Conservation (phyloP, 1,139 yeast genomes). For the Pichia sp. region DNA sequence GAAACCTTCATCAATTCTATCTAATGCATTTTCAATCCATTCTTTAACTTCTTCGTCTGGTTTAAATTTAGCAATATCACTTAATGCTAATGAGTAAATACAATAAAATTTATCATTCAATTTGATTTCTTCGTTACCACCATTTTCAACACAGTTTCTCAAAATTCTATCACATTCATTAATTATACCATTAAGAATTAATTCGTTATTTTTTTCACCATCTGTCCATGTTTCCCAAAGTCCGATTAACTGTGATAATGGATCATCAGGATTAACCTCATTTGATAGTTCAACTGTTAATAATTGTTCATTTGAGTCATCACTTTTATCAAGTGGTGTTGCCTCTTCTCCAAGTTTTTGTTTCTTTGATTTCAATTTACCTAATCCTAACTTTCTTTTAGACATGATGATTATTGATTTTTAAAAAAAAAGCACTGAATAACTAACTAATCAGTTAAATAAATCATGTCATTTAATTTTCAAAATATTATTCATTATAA, state of each 20-base stretch:
- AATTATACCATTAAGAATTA: conserved; percentile 73
- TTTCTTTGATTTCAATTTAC: conserved; percentile 55
- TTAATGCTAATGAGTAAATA: conserved; percentile 66
- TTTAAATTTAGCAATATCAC: conserved; percentile 57
- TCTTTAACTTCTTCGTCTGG: conserved; percentile 26
- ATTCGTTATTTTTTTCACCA: conserved; percentile 53
- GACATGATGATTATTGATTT: background rate
- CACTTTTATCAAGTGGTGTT: conserved; percentile 3
- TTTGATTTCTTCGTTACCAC: conserved; percentile 26
- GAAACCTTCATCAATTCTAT: conserved; percentile 59
- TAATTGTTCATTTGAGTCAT: conserved; percentile 30
- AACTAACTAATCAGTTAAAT: no score
- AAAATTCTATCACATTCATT: conserved; percentile 86
- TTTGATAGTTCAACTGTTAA: conserved; percentile 66
- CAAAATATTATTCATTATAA: background rate
- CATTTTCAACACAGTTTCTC: conserved; percentile 39
- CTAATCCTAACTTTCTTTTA: conserved; percentile 78
- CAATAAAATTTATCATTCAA: conserved; percentile 62
- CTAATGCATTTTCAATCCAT: conserved; percentile 59
- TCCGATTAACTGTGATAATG: conserved; percentile 70
- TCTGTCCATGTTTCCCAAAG: conserved; percentile 56
- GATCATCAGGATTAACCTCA: conserved; percentile 70
- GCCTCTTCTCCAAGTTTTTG: conserved; percentile 17
- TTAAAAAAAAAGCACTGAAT: background rate
- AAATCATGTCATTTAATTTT: background rate